Percentiles rank a stretch among this genome's conserved stretches.
Evolutionary conservation across 805 yeast genomes (phyloP).

Genomic region (Wickerhamomyces strasburgensis): DNA sequence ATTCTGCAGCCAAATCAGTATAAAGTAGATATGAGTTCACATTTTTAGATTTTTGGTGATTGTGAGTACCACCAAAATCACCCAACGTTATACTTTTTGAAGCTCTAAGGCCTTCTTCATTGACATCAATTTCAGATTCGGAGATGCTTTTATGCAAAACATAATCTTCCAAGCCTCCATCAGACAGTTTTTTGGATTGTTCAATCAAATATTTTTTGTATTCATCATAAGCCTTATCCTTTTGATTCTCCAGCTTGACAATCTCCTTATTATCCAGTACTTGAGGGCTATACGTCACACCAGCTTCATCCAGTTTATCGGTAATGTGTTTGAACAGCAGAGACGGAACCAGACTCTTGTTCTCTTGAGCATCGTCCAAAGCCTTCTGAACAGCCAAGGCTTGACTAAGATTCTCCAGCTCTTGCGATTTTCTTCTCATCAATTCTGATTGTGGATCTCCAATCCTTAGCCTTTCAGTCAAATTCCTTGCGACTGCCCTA

Average conservation of each 20-base stretch:
- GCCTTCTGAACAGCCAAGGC: constrained; percentile 57
- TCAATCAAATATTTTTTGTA: constrained; percentile 19
- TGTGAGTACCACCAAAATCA: constrained; percentile 37
- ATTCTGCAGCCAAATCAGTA: constrained; percentile 79
- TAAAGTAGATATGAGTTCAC: constrained; percentile 69
- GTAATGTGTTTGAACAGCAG: constrained; percentile 27
- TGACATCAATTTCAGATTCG: constrained; percentile 51
- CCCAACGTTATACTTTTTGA: constrained; percentile 68
- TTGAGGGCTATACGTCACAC: constrained; percentile 34
- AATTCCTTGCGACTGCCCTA: constrained; percentile 2
- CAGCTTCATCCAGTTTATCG: constrained; percentile 30
- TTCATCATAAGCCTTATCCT: constrained; percentile 15
- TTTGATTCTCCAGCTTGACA: constrained; percentile 17
- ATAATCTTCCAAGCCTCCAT: constrained; percentile 17
- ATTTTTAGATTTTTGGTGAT: constrained; percentile 15
- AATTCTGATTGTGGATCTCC: neutral
- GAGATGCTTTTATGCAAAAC: constrained; percentile 44
- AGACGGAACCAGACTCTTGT: constrained; percentile 30
- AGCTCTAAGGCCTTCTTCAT: constrained; percentile 50
- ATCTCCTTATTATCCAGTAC: constrained; percentile 19
- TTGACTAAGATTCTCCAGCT: constrained; percentile 45
- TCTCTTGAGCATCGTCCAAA: constrained; percentile 48
- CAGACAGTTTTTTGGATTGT: constrained; percentile 7
- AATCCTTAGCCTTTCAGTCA: constrained; percentile 4
- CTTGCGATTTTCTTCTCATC: constrained; percentile 8